Conservation (phyloP, 78 protist genomes). For the Andalucia godoyi region DNA sequence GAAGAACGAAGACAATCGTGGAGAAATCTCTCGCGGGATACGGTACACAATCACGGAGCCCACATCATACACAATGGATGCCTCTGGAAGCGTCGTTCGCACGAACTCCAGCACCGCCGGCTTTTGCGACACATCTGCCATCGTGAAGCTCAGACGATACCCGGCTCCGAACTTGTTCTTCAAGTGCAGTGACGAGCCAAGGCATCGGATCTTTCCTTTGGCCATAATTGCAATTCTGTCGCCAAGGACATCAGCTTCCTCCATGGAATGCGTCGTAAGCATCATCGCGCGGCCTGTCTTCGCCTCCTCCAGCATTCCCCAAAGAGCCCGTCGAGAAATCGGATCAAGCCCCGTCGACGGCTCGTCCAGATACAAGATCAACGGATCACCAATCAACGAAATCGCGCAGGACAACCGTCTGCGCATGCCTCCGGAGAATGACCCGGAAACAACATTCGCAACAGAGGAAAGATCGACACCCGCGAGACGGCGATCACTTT, state of each 20-base stretch:
- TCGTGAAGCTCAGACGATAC: conserved; percentile 37
- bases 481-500: neutral
- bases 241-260: conserved; percentile 88
- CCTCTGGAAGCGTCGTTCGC: too few species aligned
- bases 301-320: conserved; percentile 16
- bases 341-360: conserved; percentile 57
- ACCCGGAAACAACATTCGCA: neutral
- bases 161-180: conserved; percentile 73
- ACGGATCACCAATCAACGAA: conserved; percentile 52
- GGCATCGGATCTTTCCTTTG: conserved; percentile 33
- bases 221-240: conserved; percentile 79
- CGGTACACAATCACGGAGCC: too few species aligned
- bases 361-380: conserved; percentile 48
- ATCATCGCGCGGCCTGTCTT: conserved; percentile 11
- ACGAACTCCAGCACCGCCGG: too few species aligned
- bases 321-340: conserved; percentile 11
- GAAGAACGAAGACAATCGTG: too few species aligned
- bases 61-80: too few species aligned
- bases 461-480: neutral
- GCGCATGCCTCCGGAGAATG: conserved; percentile 84
- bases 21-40: too few species aligned
- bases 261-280: conserved; percentile 72
- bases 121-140: too few species aligned
- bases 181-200: conserved; percentile 58
- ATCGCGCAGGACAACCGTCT: conserved; percentile 66